phyloP scores from a whole-genome alignment of 2,329 filamentous ascomycete species.

The Talaromyces pinophilus region DNA sequence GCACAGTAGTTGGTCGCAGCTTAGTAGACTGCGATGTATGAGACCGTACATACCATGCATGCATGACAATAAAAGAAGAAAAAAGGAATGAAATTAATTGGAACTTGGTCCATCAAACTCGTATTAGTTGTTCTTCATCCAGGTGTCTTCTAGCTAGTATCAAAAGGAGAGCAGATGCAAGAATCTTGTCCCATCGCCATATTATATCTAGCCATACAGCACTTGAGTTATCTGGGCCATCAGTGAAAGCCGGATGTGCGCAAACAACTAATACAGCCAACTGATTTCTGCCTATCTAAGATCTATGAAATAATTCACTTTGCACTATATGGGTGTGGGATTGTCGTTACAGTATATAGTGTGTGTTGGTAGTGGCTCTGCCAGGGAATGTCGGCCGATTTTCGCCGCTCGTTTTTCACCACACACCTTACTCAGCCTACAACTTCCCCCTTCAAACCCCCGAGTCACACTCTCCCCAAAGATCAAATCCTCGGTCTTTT shows the following conservation, averaged over 20 bases:
- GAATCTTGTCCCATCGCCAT: not conserved
- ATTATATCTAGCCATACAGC: no score
- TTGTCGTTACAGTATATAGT: not conserved
- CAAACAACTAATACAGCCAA: not conserved
- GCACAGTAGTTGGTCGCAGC: constrained; percentile 11
- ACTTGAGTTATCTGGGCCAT: not conserved
- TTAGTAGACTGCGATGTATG: constrained; percentile 11
- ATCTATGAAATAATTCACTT: not conserved
- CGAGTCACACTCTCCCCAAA: not conserved
- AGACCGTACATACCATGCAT: constrained; percentile 17
- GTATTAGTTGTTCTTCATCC: not conserved
- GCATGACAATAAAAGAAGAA: constrained; percentile 9
- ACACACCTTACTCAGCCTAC: constrained; percentile 13
- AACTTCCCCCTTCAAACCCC: not conserved
- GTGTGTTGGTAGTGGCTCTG: not conserved
- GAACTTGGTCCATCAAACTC: not conserved
- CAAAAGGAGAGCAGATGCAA: not conserved
- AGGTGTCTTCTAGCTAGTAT: not conserved
- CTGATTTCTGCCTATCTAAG: not conserved
- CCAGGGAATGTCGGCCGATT: constrained; percentile 18
- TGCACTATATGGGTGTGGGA: not conserved
- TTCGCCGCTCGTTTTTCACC: constrained; percentile 18
- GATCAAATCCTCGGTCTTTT: not conserved
- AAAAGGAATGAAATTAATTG: not conserved
- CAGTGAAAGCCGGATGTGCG: not conserved